Base-by-base conservation (phyloP, 129 eudicot species). In the Solidago caesia region DNA sequence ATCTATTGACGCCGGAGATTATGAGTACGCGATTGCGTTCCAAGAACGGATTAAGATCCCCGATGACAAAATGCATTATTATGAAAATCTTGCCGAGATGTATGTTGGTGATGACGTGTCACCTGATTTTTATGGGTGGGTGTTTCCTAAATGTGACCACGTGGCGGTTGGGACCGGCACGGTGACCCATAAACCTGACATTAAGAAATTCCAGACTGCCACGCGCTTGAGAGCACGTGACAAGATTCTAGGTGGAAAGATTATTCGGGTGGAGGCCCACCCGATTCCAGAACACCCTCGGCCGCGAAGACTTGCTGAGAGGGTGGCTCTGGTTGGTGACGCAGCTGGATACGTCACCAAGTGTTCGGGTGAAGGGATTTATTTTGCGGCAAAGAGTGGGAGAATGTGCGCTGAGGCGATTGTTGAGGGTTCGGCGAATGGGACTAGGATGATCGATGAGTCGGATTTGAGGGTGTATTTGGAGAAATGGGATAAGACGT, bases 51-150 rank as follows among this genome's bases (percentile, higher is more conserved):
- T 94, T 53, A 86, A 85, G 61, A 94, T 94, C 77, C 91, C 98
- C 0, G 89, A 81, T 49, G 96, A 85, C 7, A 94, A 94, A 72
- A 94, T 94, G 98, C 55, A 53, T 53, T 94, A 94, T 72, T 94
- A 94, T 71, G 98, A 94, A 29, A 71, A 90, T 59, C 84, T 94
- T 0, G 98, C 98, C 1, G 98, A 94, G 75, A 94, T 94, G 98
- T 94, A 94, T 71, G 98, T 94, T 10, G 98, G 98, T 1, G 98
- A 91, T 59, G 98, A 94, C 77, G 98, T 94, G 10, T 94, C 98
- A 0, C 98, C 98, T 3, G 98, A 94, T 43, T 94, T 94, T 56
- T 94, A 94, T 76, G 97, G 98, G 0, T 94, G 98, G 98, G 98
- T 94, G 21, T 94, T 94, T 65, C 98, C 94, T 0, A 92, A 92